Evolutionary conservation across 192 early-diverging fungal species (phyloP).

Genomic region (Mycoemilia scoparia): DNA sequence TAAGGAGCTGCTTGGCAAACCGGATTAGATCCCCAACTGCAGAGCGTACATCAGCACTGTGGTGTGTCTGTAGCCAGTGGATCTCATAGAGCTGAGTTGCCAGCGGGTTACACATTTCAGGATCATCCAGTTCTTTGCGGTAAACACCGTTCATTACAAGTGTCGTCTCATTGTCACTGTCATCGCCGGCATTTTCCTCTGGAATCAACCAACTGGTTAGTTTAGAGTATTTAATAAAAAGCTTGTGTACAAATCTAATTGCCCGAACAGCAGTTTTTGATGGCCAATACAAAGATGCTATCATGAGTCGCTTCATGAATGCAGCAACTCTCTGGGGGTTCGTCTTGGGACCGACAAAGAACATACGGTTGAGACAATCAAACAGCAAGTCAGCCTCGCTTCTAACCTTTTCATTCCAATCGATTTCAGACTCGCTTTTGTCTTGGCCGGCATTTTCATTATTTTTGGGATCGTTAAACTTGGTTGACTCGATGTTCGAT

Average conservation of each 20-base stretch:
- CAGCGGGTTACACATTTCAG: slow-evolving; percentile 90
- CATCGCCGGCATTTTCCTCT: slow-evolving; percentile 38
- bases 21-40: slow-evolving; percentile 15
- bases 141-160: slow-evolving; percentile 53
- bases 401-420: slow-evolving; percentile 31
- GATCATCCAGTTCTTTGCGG: slow-evolving; percentile 60
- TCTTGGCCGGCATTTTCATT: no score
- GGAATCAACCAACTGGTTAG: slow-evolving; percentile 43
- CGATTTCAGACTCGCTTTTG: no score
- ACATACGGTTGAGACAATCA: slow-evolving; percentile 69
- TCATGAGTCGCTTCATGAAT: slow-evolving; percentile 70
- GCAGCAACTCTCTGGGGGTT: slow-evolving; percentile 68
- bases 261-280: slow-evolving; percentile 50
- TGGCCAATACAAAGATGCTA: slow-evolving; percentile 54
- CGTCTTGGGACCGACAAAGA: slow-evolving; percentile 57
- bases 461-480: no score
- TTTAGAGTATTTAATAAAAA: slow-evolving; percentile 36
- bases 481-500: slow-evolving; percentile 44
- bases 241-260: slow-evolving; percentile 29
- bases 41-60: slow-evolving; percentile 12
- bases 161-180: not conserved
- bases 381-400: slow-evolving; percentile 69
- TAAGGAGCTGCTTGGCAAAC: slow-evolving; percentile 14
- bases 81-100: slow-evolving; percentile 81
- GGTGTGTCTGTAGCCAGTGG: slow-evolving; percentile 38